Evolutionary conservation across 495 filamentous ascomycete genomes (phyloP), one percentile per base, ranked within the genome.

Genomic region (Aspergillus funiculosus): DNA sequence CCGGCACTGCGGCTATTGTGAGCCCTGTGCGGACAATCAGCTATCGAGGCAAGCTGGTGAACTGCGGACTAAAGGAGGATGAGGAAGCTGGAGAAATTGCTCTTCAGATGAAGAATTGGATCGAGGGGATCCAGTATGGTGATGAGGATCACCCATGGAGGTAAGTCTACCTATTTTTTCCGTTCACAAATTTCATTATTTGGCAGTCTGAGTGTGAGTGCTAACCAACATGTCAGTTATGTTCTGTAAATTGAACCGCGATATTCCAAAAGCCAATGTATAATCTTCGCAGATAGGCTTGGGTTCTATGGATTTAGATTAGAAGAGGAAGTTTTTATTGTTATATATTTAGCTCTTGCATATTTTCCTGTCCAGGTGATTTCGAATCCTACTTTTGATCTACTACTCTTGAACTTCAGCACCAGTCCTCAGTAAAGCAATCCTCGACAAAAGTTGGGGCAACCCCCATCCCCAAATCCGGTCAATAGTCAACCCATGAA

Each of bases 121-220:
- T 98, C 51, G 89, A 95, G 68, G 82, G 72, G 31, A 86, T 90
- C 47, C 89, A 95, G 68, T 96, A 97, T 61, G 92, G 92, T 32
- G 89, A 94, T 54, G 89, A 94, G 64, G 73, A 84, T 59, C 86
- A 94, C 61, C 73, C 79, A 43, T 95, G 89, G 89, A 89, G 87
- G 68, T 72, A 62, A 63, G 67, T 52, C 30, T 14, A 17, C 21
- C n/a, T 15, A n/a, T 5, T 6, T 11, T 13, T 8, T n/a, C 9
- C 13, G 5, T 21, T 26, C 18, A 4, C 10, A n/a, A 8, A 39
- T 24, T 30, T 20, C 26, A 9, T 35, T 38, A 11, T 9, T 10
- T 22, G 35, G n/a, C n/a, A n/a, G n/a, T n/a, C n/a, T n/a, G n/a
- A n/a, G n/a, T n/a, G n/a, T n/a, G n/a, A n/a, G 21, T 52, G 41